Percentiles rank a stretch among this genome's conserved stretches.
These are phyloP conservation scores for Termitomyces sp. DNA, from an alignment of 768 basidiomycete genomes.

Conservation along the genomic window DNA sequence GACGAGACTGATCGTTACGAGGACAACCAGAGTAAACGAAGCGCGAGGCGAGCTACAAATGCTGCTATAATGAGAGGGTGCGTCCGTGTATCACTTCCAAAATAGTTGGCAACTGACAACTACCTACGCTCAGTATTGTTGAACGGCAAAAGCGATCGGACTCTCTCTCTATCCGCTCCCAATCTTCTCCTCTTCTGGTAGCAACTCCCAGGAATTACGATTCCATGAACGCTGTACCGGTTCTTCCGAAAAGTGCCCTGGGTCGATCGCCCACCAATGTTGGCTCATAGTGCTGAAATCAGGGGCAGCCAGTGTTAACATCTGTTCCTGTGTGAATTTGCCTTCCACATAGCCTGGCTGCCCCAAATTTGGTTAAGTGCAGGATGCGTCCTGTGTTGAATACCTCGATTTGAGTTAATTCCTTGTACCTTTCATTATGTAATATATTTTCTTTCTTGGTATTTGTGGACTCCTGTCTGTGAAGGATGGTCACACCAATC, in stretches of 20 bases:
- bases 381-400: neutral
- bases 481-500: neutral
- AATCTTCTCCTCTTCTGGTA: slow-evolving; percentile 30
- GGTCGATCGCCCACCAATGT: neutral
- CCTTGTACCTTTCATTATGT: neutral
- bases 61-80: slow-evolving; percentile 78
- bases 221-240: neutral
- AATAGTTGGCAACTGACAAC: neutral
- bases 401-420: neutral
- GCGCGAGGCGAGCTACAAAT: slow-evolving; percentile 66
- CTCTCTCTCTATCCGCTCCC: slow-evolving; percentile 18
- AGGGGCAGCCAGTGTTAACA: neutral
- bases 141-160: slow-evolving; percentile 39
- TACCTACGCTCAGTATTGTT: slow-evolving; percentile 36
- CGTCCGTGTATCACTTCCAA: slow-evolving; percentile 14
- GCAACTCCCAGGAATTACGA: neutral
- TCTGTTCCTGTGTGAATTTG: neutral
- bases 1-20: slow-evolving; percentile 92
- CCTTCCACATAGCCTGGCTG: neutral
- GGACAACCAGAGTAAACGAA: slow-evolving; percentile 76
- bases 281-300: neutral
- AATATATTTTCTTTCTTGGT: neutral
- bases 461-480: neutral
- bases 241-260: neutral
- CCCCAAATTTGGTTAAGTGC: neutral